Evolutionary conservation across 768 basidiomycete genomes (phyloP).

Genomic region (Mycena vulgaris): DNA sequence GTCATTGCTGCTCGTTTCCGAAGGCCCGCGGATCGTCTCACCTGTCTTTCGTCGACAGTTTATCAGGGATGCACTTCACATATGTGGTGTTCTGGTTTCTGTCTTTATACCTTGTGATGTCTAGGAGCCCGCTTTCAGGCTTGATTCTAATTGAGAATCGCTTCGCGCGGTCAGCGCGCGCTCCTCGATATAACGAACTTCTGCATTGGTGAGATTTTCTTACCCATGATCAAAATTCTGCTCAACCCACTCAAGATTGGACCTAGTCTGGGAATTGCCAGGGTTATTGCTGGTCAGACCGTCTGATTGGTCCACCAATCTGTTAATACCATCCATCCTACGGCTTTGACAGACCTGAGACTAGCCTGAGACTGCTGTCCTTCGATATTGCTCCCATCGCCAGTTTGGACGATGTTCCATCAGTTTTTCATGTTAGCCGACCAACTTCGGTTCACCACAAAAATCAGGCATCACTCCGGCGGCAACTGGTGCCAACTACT

Average conservation of each 20-base stretch:
- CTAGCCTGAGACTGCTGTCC: not conserved
- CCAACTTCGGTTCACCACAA: constrained; percentile 6
- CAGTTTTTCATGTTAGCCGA: constrained; percentile 29
- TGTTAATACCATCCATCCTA: not conserved
- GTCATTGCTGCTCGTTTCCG: not conserved
- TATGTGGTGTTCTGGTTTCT: not conserved
- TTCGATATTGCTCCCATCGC: constrained; percentile 1
- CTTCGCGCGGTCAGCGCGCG: not conserved
- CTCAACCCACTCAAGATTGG: not conserved
- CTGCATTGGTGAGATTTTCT: not conserved
- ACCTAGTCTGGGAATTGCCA: not conserved
- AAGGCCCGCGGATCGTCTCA: too few species aligned
- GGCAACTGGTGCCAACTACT: constrained; percentile 9
- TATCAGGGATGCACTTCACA: not conserved
- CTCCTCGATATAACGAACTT: not conserved
- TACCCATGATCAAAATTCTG: constrained; percentile 7
- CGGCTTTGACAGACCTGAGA: not conserved
- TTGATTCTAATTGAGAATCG: constrained; percentile 3
- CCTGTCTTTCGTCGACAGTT: not conserved
- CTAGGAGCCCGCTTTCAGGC: constrained; percentile 4
- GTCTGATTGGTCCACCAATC: not conserved
- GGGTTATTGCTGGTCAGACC: not conserved
- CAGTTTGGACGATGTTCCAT: constrained; percentile 14
- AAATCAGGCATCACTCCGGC: constrained; percentile 20
- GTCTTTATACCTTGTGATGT: constrained; percentile 21